Conservation (phyloP, 768 basidiomycete species). For the Suillus spraguei region DNA sequence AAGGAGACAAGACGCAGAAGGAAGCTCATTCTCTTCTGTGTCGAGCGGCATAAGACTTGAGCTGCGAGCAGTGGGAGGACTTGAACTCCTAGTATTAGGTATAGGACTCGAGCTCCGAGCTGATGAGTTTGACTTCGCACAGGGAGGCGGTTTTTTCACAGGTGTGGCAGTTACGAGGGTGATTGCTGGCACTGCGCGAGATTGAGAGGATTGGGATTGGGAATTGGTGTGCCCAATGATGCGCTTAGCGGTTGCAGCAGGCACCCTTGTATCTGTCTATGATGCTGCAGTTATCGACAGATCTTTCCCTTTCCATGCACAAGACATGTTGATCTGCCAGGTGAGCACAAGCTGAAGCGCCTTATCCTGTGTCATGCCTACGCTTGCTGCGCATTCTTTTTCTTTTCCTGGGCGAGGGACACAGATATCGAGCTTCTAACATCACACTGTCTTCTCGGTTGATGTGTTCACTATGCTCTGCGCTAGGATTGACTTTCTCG, state of each 20-base stretch:
- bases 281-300: slow-evolving; percentile 18
- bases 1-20: neutral
- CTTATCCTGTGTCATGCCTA: slow-evolving; percentile 33
- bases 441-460: slow-evolving; percentile 25
- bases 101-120: slow-evolving; percentile 8
- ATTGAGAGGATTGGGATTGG: slow-evolving; percentile 4
- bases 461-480: slow-evolving; percentile 28
- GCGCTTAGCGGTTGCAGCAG: slow-evolving; percentile 13
- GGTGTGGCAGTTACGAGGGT: slow-evolving; percentile 61
- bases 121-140: slow-evolving; percentile 15
- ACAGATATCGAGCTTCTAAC: slow-evolving; percentile 63
- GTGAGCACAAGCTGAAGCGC: slow-evolving; percentile 58
- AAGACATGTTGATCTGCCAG: slow-evolving; percentile 78
- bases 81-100: neutral
- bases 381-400: slow-evolving; percentile 37
- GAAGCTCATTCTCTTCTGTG: slow-evolving; percentile 3
- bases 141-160: slow-evolving; percentile 34
- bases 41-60: slow-evolving; percentile 13
- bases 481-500: slow-evolving; percentile 50
- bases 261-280: slow-evolving; percentile 21
- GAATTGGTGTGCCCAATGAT: neutral
- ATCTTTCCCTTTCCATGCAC: slow-evolving; percentile 57
- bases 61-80: neutral
- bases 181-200: slow-evolving; percentile 20
- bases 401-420: slow-evolving; percentile 64